phyloP scores from a whole-genome alignment of 495 filamentous ascomycete genomes.

The Immersiella caudata region DNA sequence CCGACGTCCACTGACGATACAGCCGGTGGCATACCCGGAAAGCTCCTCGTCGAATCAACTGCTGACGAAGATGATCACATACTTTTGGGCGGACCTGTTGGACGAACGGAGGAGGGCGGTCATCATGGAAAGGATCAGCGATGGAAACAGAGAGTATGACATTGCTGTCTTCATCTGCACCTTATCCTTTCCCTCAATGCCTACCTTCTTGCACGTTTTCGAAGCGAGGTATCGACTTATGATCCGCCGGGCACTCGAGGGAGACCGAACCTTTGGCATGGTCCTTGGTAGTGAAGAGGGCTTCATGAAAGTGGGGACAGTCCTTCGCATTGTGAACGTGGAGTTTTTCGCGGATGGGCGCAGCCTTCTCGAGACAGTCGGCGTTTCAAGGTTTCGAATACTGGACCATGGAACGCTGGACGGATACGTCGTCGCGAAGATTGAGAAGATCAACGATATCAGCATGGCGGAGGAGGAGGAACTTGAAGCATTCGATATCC shows the following conservation, averaged over 20 bases:
- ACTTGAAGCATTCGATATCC: slow-evolving; percentile 65
- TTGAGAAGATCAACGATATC: slow-evolving; percentile 77
- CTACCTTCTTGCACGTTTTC: slow-evolving; percentile 86
- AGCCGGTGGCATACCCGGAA: slow-evolving; percentile 52
- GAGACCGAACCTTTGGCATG: slow-evolving; percentile 80
- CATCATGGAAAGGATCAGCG: slow-evolving; percentile 48
- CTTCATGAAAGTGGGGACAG: slow-evolving; percentile 77
- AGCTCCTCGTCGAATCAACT: slow-evolving; percentile 62
- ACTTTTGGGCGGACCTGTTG: slow-evolving; percentile 68
- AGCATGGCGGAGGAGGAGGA: slow-evolving; percentile 79
- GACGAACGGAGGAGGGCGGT: slow-evolving; percentile 57
- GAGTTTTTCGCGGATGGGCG: slow-evolving; percentile 78
- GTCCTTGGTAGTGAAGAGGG: slow-evolving; percentile 57
- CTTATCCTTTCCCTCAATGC: slow-evolving; percentile 77
- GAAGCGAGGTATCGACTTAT: slow-evolving; percentile 88
- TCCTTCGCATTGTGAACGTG: slow-evolving; percentile 71
- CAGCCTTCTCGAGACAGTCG: slow-evolving; percentile 75
- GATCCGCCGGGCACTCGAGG: slow-evolving; percentile 77
- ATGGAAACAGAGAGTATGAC: slow-evolving; percentile 55
- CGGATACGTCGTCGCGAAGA: slow-evolving; percentile 74
- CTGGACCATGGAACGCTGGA: slow-evolving; percentile 64
- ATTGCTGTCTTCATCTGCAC: slow-evolving; percentile 82
- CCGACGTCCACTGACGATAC: slow-evolving; percentile 65
- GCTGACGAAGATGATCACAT: slow-evolving; percentile 60
- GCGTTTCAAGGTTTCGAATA: slow-evolving; percentile 74